Conservation (phyloP, 2,329 filamentous ascomycete species). For the Hortaea sp. region DNA sequence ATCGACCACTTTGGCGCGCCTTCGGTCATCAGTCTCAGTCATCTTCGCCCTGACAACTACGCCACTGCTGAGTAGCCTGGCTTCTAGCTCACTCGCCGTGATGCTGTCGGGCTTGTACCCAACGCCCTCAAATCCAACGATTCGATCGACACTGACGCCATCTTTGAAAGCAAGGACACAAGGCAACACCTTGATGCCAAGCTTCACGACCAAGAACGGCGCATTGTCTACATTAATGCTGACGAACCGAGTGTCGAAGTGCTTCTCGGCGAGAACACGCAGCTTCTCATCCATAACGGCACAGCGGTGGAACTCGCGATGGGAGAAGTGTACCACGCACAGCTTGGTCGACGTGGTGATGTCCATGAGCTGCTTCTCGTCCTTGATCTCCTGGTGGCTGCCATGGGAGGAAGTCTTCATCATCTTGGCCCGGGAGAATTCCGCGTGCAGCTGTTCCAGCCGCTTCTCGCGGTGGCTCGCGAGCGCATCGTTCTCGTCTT, state of each 20-base stretch:
- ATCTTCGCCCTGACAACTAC: conserved; percentile 45
- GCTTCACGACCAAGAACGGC: conserved; percentile 48
- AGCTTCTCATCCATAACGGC: conserved; percentile 52
- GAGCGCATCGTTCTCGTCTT: conserved; percentile 43
- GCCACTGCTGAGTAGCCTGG: conserved; percentile 39
- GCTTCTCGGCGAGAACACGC: conserved; percentile 43
- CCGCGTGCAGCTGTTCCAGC: conserved; percentile 48
- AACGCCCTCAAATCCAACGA: conserved; percentile 50
- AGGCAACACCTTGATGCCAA: conserved; percentile 48
- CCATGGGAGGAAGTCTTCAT: conserved; percentile 36
- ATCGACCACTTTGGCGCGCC: conserved; percentile 23
- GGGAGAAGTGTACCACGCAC: conserved; percentile 55
- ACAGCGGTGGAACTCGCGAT: conserved; percentile 54
- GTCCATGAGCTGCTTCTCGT: conserved; percentile 49
- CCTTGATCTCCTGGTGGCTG: conserved; percentile 45
- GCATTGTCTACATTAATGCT: conserved; percentile 51
- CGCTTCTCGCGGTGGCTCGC: conserved; percentile 47
- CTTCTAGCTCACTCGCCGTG: conserved; percentile 45
- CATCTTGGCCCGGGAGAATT: conserved; percentile 43
- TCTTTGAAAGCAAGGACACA: conserved; percentile 50
- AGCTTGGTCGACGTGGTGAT: conserved; percentile 49
- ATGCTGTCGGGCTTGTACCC: conserved; percentile 45
- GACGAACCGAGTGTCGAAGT: conserved; percentile 49
- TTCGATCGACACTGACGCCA: conserved; percentile 45
- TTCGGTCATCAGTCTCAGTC: conserved; percentile 32